Evolutionary conservation across 2,329 filamentous ascomycete species (phyloP), one percentile per base, ranked within the genome.

Genomic region (Incumbomyces lentus): DNA sequence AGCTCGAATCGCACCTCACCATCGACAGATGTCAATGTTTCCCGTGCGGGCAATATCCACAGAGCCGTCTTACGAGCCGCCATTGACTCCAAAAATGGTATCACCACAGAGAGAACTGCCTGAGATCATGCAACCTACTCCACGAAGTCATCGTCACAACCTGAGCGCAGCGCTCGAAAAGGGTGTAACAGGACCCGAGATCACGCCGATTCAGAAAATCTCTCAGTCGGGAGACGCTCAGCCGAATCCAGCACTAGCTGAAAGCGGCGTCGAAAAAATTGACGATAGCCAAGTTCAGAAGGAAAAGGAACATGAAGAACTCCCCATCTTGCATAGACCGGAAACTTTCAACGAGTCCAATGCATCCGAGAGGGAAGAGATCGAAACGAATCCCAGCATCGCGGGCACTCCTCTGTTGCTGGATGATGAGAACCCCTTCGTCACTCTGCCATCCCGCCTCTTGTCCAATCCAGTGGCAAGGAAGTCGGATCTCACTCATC

Each of bases 151-250:
- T 62, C 73, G 73, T 47, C 84, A 89, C 56, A 88, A 88, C 55
- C 73, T 86, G 34, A 88, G 82, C 58, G 76, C 81, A 52, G 86
- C 79, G 38, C 73, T 94, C 18, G 87, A 95, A 61, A 82, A 82
- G 51, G 87, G 92, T 55, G 82, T 93, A 47, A 83, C 92, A 41
- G 84, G 89, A 59, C 82, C 85, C 3, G 86, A 94, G 58, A 90
- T 51, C 18, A 62, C 61, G 14, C 53, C 66, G 34, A 59, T 58
- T n/a, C 60, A 62, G 8, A 57, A 62, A 33, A 53, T 49, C 19
- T 47, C 45, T n/a, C 48, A 47, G 3, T 38, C 35, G 10, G 16
- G 51, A 3, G 62, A 63, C 18, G 56, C 62, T 10, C 55, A 56
- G 46, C 50, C 53, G 31, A 77, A 81, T 32, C 66, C 72, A 35